Conservation (phyloP, 2,329 filamentous ascomycete species). For the Pestalotiopsis sp. region DNA sequence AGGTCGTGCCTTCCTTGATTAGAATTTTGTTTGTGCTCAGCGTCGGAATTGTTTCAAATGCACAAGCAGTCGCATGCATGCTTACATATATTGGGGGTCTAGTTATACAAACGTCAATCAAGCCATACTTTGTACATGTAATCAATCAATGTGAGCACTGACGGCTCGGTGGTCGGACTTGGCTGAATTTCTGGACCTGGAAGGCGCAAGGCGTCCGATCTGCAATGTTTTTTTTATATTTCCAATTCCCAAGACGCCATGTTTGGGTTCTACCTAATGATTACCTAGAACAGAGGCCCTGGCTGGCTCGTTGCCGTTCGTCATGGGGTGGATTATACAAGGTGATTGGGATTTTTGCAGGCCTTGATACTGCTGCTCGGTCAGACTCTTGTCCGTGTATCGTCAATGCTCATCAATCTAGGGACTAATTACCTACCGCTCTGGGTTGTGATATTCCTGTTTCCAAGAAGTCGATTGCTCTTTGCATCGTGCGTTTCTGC, state of each 20-base stretch:
- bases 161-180: background rate
- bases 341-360: background rate
- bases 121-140: too few species aligned
- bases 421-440: slow-evolving; percentile 2
- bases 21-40: background rate
- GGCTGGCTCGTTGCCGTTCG: background rate
- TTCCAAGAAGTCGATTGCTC: background rate
- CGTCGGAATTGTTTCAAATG: background rate
- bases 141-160: background rate
- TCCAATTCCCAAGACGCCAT: background rate
- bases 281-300: background rate
- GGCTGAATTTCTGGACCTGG: background rate
- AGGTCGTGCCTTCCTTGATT: background rate
- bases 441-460: slow-evolving; percentile 8
- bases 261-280: background rate
- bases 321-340: background rate
- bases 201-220: background rate
- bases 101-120: background rate
- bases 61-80: background rate
- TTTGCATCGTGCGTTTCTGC: background rate
- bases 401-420: background rate
- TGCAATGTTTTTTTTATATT: background rate
- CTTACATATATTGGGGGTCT: background rate
- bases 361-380: background rate
- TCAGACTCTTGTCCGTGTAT: background rate